Percentiles rank a stretch among this genome's conserved stretches.
Conservation (phyloP, 192 early-diverging fungal genomes). For the Coemansia sp. region DNA sequence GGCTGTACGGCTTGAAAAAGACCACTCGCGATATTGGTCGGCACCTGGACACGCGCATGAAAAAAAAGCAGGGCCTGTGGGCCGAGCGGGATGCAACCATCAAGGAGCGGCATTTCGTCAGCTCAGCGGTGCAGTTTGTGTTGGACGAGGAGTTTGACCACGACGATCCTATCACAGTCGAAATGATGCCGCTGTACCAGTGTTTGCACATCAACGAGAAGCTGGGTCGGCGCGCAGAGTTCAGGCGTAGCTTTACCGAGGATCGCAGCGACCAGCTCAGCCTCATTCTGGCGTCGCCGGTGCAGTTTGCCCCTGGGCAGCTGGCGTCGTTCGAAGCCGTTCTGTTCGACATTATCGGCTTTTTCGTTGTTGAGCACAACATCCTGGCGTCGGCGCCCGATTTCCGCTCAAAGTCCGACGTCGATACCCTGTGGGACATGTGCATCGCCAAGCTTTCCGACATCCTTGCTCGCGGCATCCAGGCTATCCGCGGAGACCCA, state of each 20-base stretch:
- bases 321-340: constrained; percentile 64
- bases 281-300: constrained; percentile 72
- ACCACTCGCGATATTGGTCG: constrained; percentile 80
- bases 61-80: constrained; percentile 64
- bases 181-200: constrained; percentile 94
- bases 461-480: constrained; percentile 75
- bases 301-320: constrained; percentile 63
- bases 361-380: constrained; percentile 92
- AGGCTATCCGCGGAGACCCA: constrained; percentile 75
- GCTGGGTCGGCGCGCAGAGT: constrained; percentile 82
- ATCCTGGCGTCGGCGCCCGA: constrained; percentile 85
- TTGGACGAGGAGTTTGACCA: constrained; percentile 82
- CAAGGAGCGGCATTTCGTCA: constrained; percentile 60
- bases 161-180: constrained; percentile 74
- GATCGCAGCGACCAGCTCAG: constrained; percentile 88
- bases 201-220: constrained; percentile 96
- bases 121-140: constrained; percentile 77
- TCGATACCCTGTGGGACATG: constrained; percentile 88
- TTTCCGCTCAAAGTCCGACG: constrained; percentile 81
- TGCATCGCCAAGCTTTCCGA: constrained; percentile 79
- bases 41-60: constrained; percentile 78
- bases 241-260: constrained; percentile 85
- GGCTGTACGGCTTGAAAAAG: constrained; percentile 84
- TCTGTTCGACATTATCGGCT: constrained; percentile 90
- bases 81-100: constrained; percentile 38